Base-by-base conservation (phyloP, 805 yeast species). In the Candida sakaeoensis region DNA sequence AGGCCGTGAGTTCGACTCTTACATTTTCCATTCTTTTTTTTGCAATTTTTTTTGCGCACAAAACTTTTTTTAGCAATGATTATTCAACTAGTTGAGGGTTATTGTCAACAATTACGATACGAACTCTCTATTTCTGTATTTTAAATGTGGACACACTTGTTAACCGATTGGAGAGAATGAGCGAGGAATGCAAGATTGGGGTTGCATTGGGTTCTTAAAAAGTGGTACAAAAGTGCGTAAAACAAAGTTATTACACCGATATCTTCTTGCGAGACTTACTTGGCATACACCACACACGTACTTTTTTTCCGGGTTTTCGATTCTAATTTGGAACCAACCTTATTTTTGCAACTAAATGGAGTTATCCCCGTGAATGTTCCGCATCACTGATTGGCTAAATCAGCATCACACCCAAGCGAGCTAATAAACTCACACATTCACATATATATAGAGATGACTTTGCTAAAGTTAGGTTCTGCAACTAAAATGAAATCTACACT, bases 1-100 rank as follows among this genome's bases (percentile, higher is more conserved):
- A 57, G 63, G 64, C 55, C 64, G 54, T 37, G 37, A 34, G 37
- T 34, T 34, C 37, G 37, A 34, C 22, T 34, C 37, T 34, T 34
- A 34, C 30, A 15, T 25, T 6, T 3, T 34, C 37, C 37, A 34
- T 12, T 23, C 3, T 29, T 7, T 29, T 29, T 29, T 29, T 29
- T 29, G 5, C 7, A 15, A 17, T 29, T 17, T 29, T 29, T 5
- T 6, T 21, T 21, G 24, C 6, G 6, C 24, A 21, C n/a, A n/a
- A n/a, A n/a, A n/a, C n/a, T n/a, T n/a, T n/a, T n/a, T n/a, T n/a
- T n/a, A n/a, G n/a, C n/a, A n/a, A n/a, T n/a, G n/a, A n/a, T n/a
- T n/a, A n/a, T n/a, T n/a, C n/a, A n/a, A n/a, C n/a, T n/a, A n/a
- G n/a, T n/a, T n/a, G n/a, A n/a, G n/a, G n/a, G n/a, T n/a, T n/a